Conservation (phyloP, 2,329 filamentous ascomycete genomes). For the Colletotrichum navitas region DNA sequence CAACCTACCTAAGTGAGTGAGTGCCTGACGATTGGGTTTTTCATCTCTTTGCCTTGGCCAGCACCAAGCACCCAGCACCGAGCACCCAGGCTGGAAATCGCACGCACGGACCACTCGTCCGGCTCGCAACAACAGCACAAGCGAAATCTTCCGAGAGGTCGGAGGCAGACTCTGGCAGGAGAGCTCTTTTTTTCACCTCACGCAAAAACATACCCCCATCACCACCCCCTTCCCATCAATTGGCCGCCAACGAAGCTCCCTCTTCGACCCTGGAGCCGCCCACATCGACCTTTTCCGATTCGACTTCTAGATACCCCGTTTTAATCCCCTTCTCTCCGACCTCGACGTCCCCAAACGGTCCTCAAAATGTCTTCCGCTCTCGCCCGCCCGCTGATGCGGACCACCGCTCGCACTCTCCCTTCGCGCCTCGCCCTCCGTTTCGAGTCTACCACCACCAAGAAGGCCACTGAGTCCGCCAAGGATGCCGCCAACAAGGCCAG, state of each 20-base stretch:
- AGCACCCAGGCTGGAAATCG: neutral
- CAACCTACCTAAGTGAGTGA: neutral
- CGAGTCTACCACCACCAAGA: conserved; percentile 68
- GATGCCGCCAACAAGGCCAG: conserved; percentile 57
- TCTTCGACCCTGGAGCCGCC: conserved; percentile 46
- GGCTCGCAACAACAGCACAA: conserved; percentile 46
- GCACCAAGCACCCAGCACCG: neutral
- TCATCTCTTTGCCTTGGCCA: conserved; percentile 5
- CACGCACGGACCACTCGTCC: conserved; percentile 38
- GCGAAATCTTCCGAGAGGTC: conserved; percentile 60
- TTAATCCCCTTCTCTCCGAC: conserved; percentile 20
- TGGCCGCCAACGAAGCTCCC: conserved; percentile 49
- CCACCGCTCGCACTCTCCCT: conserved; percentile 59
- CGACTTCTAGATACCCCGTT: conserved; percentile 35
- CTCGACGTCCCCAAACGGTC: conserved; percentile 27
- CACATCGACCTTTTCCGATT: conserved; percentile 45
- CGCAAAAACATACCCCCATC: conserved; percentile 40
- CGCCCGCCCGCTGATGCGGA: conserved; percentile 61
- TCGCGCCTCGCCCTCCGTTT: conserved; percentile 65
- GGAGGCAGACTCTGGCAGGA: conserved; percentile 38
- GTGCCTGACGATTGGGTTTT: too few species aligned
- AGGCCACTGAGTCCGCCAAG: conserved; percentile 60
- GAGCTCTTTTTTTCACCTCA: conserved; percentile 44
- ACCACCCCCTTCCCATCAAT: conserved; percentile 51
- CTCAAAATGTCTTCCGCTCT: conserved; percentile 50